Evolutionary conservation across 2,329 filamentous ascomycete species (phyloP).

Genomic region (Fusarium cyanostomum): DNA sequence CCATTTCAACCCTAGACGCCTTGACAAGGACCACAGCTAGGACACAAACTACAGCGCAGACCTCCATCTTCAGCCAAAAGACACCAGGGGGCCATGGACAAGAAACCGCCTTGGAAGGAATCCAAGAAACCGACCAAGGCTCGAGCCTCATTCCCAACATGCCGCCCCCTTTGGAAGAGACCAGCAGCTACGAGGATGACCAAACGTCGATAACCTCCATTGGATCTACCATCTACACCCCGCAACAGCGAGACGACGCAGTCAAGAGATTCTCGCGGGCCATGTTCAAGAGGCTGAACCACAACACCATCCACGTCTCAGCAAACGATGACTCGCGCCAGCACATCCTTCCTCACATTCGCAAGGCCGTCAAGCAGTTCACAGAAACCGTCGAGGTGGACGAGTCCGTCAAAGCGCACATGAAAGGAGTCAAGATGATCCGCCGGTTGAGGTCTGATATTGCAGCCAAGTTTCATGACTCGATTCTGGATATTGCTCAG

Average conservation of each 20-base stretch:
- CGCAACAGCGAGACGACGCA: background rate
- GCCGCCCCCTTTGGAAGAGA: too few relatives aligned
- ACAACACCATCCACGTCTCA: background rate
- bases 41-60: too few relatives aligned
- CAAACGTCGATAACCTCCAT: background rate
- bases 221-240: background rate
- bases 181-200: background rate
- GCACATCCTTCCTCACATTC: background rate
- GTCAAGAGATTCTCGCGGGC: background rate
- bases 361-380: background rate
- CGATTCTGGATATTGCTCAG: background rate
- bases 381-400: background rate
- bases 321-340: background rate
- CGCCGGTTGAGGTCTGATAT: background rate
- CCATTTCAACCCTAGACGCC: too few relatives aligned
- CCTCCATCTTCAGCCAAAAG: too few relatives aligned
- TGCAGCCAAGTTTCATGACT: background rate
- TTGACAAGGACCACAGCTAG: too few relatives aligned
- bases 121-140: too few relatives aligned
- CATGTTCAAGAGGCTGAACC: background rate
- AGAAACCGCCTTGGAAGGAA: too few relatives aligned
- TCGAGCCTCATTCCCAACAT: too few relatives aligned
- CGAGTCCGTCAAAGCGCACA: background rate
- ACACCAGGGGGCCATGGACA: too few relatives aligned
- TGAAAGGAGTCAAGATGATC: background rate